Base-by-base conservation (phyloP, 495 filamentous ascomycete genomes). In the Penicillium coprophilum region DNA sequence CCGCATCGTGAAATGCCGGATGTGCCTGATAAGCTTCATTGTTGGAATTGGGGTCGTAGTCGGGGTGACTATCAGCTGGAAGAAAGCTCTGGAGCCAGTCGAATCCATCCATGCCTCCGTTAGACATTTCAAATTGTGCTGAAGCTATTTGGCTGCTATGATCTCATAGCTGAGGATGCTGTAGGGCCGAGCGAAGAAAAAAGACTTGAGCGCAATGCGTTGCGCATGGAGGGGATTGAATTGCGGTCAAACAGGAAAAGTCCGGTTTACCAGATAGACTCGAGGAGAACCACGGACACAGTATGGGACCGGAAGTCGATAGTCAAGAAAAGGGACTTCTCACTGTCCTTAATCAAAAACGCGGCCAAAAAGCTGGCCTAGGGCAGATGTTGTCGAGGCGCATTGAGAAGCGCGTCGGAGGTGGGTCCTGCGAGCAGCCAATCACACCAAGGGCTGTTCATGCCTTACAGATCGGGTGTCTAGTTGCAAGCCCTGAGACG, bases 401-500 rank as follows among this genome's bases (percentile, higher is more conserved):
- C 45, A 32, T 32, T 13, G 27, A 9, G 23, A 27, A 31, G 45
- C 45, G 27, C 28, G 28, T 30, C 8, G n/a, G n/a, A 32, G 24
- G 45, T 47, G 45, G 45, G 3, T 19, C 45, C 6, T n/a, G 3
- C 1, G 0, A 12, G 13, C 4, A 47, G 3, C 45, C 45, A 47
- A 47, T 47, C n/a, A 32, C 3, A 47, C 21, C 11, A 3, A 28
- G 17, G 1, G 13, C 1, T 0, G 2, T 28, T 31, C 0, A 0
- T 31, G 45, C 45, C 45, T 47, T 20, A 6, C 0, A 2, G 4
- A 2, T 31, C 17, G 7, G 45, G 45, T 47, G 31, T 10, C 10
- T 28, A 54, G 39, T 17, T 17, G 34, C 46, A 56, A 63, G 59
- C 52, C 53, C 59, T 62, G 64, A 48, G 58, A 31, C 6, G 45